Base-by-base conservation (phyloP, 306 rosid species). In the Alnus rubra region DNA sequence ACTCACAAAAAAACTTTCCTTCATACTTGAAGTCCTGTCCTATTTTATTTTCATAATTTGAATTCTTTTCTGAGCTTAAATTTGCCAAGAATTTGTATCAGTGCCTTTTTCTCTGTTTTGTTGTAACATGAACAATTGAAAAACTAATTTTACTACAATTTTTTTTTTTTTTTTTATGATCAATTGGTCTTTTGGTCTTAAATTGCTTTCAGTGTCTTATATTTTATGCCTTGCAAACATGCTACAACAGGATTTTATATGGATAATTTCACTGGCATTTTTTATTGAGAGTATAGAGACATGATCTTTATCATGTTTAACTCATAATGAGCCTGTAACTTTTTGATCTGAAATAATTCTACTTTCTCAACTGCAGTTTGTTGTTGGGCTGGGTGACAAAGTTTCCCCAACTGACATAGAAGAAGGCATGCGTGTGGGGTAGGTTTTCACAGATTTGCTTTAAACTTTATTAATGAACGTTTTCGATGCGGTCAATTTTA, bases 391-490 rank as follows among this genome's bases (percentile, higher is more conserved):
- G 16, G 99, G 99, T 78, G 99, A 96, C 83, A 96, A 96, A 87
- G 98, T 96, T 83, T 96, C 99, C 72, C 99, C 99, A 49, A 96
- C 99, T 14, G 99, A 96, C 81, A 96, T 96, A 63, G 99, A 96
- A 83, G 99, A 96, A 85, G 99, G 99, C 73, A 96, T 96, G 99
- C 98, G 99, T 62, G 99, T 96, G 62, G 99, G 99, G 99, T 95
- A 90, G 74, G 94, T 82, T 53, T 53, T 37, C 44, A 44, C 68
- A 31, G 39, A 62, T 54, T 4, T 16, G 3, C 44, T 58, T 31
- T 2, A 15, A 35, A 13, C 44, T 39, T 67, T 11, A 14, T 15
- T 39, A 3, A 9, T 39, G 70, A 45, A 8, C 16, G 30, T 39
- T 11, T 67, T 59, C 18, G 16, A 16, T 67, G 44, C 49, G 18